Conservation (phyloP, 1,284 basidiomycete genomes). For the Tausonia pullulans region DNA sequence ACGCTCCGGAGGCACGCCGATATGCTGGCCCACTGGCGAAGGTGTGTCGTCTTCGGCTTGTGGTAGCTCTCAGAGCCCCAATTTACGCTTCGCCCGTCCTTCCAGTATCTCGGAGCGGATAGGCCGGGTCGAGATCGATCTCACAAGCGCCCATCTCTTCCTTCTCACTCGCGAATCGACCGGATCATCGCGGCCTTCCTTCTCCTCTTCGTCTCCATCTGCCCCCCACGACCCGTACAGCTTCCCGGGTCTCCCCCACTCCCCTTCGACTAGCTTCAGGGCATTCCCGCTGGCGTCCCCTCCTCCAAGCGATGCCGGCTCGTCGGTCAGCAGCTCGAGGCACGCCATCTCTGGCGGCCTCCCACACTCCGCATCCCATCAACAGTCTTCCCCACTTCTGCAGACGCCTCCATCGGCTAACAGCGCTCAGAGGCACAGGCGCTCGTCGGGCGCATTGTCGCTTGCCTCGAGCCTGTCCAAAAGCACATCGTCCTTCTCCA, state of each 20-base stretch:
- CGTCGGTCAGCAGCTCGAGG: background rate
- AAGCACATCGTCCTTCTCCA: background rate
- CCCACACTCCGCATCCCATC: background rate
- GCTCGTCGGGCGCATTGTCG: background rate
- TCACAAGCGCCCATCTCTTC: conserved; percentile 6
- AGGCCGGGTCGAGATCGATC: background rate
- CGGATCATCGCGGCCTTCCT: background rate
- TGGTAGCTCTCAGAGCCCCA: background rate
- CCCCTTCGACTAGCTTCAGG: too few species aligned
- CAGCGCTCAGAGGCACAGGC: background rate
- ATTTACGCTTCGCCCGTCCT: background rate
- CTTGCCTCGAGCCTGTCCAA: background rate
- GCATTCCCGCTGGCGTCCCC: background rate
- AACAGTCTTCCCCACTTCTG: background rate
- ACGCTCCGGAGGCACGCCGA: conserved; percentile 51
- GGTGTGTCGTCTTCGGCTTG: background rate
- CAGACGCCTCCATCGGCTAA: background rate
- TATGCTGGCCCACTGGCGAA: conserved; percentile 9
- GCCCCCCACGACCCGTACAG: background rate
- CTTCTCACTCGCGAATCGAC: conserved; percentile 2
- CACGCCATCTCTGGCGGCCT: background rate
- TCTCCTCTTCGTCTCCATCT: background rate
- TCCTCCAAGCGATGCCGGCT: background rate
- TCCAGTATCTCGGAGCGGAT: background rate
- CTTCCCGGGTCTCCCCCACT: too few species aligned